Evolutionary conservation across 306 rosid species (phyloP), one percentile per base, ranked within the genome.

Genomic region (Trichosanthes truncata): DNA sequence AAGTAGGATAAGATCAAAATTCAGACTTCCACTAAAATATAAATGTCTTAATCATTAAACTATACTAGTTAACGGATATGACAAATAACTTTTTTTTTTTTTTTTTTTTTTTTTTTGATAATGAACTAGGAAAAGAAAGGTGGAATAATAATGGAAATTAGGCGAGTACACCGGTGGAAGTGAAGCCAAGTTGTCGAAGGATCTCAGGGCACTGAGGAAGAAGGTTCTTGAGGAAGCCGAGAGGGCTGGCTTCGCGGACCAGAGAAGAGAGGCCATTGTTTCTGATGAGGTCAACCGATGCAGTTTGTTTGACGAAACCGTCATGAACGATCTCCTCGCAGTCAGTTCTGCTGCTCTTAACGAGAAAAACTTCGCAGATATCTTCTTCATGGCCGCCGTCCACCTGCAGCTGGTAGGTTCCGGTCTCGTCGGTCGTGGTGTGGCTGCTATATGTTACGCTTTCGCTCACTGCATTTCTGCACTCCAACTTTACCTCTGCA

Each of bases 301-400:
- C 91, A 3, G 87, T 85, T 41, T 86, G 85, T 21, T 84, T 72
- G 0, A 62, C 48, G 79, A 79, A 78, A 3, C 81, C 13, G 0
- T 82, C 89, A 0, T 0, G 2, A 82, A n/a, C n/a, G n/a, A n/a
- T n/a, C n/a, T n/a, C n/a, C n/a, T n/a, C 74, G 74, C n/a, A 93
- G 2, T 88, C 93, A 0, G 38, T 0, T 9, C 81, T 55, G 11
- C 82, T 75, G 72, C 98, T 94, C 51, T 81, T 79, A 29, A 85
- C 56, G 0, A 94, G 83, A 0, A 3, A 1, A 20, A 94, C 88
- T 71, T 85, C 78, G 68, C 98, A 94, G 0, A 56, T n/a, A 31
- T 94, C 98, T 6, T 90, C 91, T 49, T 88, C 92, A 5, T 88
- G 97, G 48, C 92, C 97, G n/a, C 93, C 96, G 0, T 87, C 88